A percentile compares a stretch with the other conserved stretches of the same genome.
phyloP scores from a whole-genome alignment of 257 asterid species.

The Solanum neorickii region DNA sequence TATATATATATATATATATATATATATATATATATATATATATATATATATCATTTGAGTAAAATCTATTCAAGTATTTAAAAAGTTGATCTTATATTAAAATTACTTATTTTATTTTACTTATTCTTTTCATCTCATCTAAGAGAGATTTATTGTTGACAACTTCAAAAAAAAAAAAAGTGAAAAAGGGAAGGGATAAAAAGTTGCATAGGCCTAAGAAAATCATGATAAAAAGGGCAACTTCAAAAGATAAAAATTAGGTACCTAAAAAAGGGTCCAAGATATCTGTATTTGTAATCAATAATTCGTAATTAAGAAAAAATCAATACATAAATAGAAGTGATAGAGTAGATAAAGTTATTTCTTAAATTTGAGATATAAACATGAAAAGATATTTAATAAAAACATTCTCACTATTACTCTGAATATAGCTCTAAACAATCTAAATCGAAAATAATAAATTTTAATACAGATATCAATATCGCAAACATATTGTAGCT shows the following conservation, averaged over 20 bases:
- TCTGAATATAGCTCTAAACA: too few species aligned
- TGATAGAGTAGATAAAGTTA: too few species aligned
- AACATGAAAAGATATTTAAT: too few species aligned
- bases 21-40: too few species aligned
- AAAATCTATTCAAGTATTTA: too few species aligned
- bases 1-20: too few species aligned
- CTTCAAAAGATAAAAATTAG: background rate
- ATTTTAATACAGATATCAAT: too few species aligned
- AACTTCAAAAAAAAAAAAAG: background rate
- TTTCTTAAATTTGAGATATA: rapidly evolving
- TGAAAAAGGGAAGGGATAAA: background rate
- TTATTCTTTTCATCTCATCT: background rate
- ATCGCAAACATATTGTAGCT: background rate
- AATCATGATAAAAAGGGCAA: background rate
- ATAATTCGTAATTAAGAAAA: background rate
- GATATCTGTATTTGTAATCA: background rate
- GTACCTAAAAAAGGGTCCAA: background rate
- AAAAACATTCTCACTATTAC: too few species aligned
- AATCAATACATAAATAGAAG: rapidly evolving
- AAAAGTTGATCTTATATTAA: background rate
- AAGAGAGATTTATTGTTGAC: background rate
- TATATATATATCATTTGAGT: too few species aligned
- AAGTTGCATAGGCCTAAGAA: background rate
- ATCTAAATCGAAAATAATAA: too few species aligned
- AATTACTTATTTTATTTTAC: too few species aligned